Conservation (phyloP, 2,329 filamentous ascomycete species). For the Emergomyces orientalis region DNA sequence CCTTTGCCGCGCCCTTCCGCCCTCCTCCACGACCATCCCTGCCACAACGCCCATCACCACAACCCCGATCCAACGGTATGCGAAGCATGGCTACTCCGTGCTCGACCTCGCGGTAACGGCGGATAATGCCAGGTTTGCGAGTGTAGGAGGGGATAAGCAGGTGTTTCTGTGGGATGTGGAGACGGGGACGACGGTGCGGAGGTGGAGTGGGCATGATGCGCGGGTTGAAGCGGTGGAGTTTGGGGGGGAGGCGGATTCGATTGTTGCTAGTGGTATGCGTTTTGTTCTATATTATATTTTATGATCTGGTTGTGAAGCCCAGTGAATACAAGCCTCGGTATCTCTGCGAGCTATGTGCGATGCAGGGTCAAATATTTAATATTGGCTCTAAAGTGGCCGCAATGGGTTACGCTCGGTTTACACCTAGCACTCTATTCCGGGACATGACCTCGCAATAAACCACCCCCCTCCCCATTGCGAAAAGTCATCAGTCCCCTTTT, state of each 20-base stretch:
- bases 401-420: not conserved
- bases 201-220: slow-evolving; percentile 63
- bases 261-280: slow-evolving; percentile 57
- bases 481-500: not conserved
- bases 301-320: too few species aligned
- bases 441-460: too few species aligned
- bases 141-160: slow-evolving; percentile 77
- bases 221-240: slow-evolving; percentile 73
- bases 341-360: not conserved
- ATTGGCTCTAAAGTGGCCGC: slow-evolving; percentile 2
- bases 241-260: slow-evolving; percentile 62
- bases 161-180: slow-evolving; percentile 95
- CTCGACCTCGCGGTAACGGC: slow-evolving; percentile 63
- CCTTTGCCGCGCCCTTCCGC: slow-evolving; percentile 59
- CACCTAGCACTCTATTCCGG: not conserved
- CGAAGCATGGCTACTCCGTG: slow-evolving; percentile 85
- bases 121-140: slow-evolving; percentile 78
- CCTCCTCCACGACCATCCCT: slow-evolving; percentile 31
- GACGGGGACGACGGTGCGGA: slow-evolving; percentile 63
- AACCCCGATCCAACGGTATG: slow-evolving; percentile 73
- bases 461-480: not conserved
- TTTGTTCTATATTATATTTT: slow-evolving; percentile 1
- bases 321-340: too few species aligned
- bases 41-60: slow-evolving; percentile 23
- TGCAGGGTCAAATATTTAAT: slow-evolving; percentile 6